Evolutionary conservation across 768 basidiomycete genomes (phyloP), one percentile per base, ranked within the genome.

Genomic region (Rhodosporidiobolus sp.): DNA sequence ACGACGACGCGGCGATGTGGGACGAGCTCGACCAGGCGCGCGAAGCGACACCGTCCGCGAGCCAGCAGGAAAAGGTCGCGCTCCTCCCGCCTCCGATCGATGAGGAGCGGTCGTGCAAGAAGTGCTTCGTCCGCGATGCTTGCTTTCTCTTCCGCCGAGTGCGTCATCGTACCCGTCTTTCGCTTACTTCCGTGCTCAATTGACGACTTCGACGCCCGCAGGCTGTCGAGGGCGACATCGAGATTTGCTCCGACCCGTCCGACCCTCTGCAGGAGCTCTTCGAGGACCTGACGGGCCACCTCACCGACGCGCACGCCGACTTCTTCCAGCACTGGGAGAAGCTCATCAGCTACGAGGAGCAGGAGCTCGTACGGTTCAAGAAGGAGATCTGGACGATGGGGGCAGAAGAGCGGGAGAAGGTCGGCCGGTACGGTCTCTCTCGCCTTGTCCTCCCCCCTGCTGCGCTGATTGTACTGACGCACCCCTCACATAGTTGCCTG

Each of bases 61-160:
- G 14, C 6, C 58, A 61, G 53, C 20, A 19, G 34, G 48, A 11
- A 1, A 72, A 77, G 48, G 76, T 73, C 28, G 83, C 86, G 16
- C 91, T 95, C 80, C 82, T 99, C 28, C 96, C 96, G 2, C 85
- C 88, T 1, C 91, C 93, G 0, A 89, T 96, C 70, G 92, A 98
- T 78, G 87, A 92, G 74, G 86, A 88, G 69, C 83, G 88, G 67
- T 82, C 85, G 19, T 99, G 96, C 80, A 87, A 87, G 79, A 86
- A 83, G 60, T 98, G 96, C 78, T 97, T 88, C 79, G 84, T 86
- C 0, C 81, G 90, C 11, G 92, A 99, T 77, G 85, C 87, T 3
- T 98, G 96, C 81, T 93, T 97, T 89, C 84, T 99, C 19, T 98
- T 94, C 82, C 89, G 95, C 55, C 90, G 89, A 85, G 91, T 88